phyloP scores from a whole-genome alignment of 129 eudicot species.

The Artemisia annua region DNA sequence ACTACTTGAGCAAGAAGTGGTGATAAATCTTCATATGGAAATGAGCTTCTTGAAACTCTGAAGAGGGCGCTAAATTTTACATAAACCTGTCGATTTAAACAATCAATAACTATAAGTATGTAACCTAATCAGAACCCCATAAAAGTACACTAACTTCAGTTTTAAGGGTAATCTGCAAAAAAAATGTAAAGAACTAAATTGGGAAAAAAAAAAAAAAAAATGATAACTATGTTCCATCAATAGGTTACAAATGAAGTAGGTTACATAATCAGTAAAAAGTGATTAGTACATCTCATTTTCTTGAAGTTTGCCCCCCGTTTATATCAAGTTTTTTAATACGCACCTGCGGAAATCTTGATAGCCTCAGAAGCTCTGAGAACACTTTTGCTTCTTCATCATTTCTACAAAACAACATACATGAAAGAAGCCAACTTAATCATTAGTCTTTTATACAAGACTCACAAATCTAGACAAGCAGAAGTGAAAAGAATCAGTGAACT shows the following conservation, averaged over 20 bases:
- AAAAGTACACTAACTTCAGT: too few species aligned
- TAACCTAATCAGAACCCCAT: too few species aligned
- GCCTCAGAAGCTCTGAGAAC: conserved; percentile 52
- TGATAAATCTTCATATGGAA: conserved; percentile 68
- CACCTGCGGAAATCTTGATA: conserved; percentile 84
- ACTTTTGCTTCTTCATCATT: conserved; percentile 47
- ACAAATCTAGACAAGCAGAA: conserved; percentile 16
- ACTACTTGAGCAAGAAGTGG: conserved; percentile 51
- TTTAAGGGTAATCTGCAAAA: too few species aligned
- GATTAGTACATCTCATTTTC: too few species aligned
- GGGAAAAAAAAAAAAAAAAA: too few species aligned
- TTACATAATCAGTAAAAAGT: too few species aligned
- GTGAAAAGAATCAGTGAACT: conserved; percentile 10
- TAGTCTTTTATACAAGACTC: not conserved
- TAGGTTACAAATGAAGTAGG: too few species aligned
- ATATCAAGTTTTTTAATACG: not conserved
- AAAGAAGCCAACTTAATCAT: not conserved
- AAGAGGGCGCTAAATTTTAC: conserved; percentile 77
- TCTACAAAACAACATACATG: conserved; percentile 33
- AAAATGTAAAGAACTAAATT: too few species aligned
- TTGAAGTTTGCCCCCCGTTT: not conserved
- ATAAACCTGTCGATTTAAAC: conserved; percentile 48
- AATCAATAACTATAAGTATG: too few species aligned
- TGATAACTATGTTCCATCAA: too few species aligned
- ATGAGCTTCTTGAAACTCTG: conserved; percentile 69